phyloP scores from a whole-genome alignment of 306 rosid species.

The Vicia sativa region DNA sequence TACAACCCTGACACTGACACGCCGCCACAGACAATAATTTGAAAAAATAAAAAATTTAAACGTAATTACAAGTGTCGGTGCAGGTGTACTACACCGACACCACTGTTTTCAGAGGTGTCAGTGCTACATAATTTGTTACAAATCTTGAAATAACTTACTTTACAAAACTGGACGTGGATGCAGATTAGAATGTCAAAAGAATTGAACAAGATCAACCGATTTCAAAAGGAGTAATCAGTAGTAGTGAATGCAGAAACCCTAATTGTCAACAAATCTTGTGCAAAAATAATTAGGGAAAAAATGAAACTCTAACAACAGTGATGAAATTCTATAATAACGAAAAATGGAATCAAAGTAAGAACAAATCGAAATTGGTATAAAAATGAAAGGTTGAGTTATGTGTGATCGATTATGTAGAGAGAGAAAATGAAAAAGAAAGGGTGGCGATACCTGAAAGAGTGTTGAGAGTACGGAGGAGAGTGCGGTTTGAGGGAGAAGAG shows the following conservation, averaged over 20 bases:
- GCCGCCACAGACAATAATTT: too few relatives aligned
- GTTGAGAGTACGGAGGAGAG: constrained; percentile 30
- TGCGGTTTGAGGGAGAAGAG: constrained; percentile 27
- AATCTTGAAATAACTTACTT: not conserved
- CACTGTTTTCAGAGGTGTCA: too few relatives aligned
- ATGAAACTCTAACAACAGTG: constrained; percentile 1
- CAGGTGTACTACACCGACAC: too few relatives aligned
- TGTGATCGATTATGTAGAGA: constrained; percentile 2
- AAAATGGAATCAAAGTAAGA: not conserved
- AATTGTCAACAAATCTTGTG: not conserved
- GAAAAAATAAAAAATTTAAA: too few relatives aligned
- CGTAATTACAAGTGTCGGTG: too few relatives aligned
- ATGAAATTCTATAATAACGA: not conserved
- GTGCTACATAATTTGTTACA: too few relatives aligned
- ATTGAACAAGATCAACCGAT: constrained; percentile 29
- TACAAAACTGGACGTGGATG: constrained; percentile 9
- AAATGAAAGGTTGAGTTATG: not conserved
- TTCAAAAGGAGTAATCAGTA: constrained; percentile 1
- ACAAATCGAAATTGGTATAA: not conserved
- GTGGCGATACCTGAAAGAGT: constrained; percentile 37
- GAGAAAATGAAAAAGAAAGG: not conserved
- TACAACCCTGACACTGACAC: too few relatives aligned
- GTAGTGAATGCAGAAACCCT: constrained; percentile 19
- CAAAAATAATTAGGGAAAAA: not conserved
- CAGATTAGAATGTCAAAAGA: constrained; percentile 11